Evolutionary conservation across 371 early-diverging fungal species (phyloP), one percentile per base, ranked within the genome.

Genomic region (Mortierella sp.): DNA sequence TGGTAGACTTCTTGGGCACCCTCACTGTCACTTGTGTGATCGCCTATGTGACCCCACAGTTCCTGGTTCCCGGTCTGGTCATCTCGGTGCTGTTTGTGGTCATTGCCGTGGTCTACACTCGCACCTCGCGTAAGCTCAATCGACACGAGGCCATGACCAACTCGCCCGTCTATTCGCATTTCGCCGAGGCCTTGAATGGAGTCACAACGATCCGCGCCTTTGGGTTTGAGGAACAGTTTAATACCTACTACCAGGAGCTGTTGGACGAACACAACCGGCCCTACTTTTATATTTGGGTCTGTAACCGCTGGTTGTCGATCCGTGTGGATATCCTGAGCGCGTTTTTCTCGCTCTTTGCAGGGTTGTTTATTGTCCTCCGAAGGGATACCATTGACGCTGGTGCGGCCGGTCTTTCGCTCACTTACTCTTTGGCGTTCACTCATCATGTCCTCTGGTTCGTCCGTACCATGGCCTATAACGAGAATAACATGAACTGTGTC

Each of bases 241-340:
- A 92, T 49, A 63, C 89, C 24, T 92, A 91, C 51, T 92, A 91
- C 32, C 89, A 91, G 77, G 84, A 83, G 29, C 79, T 84, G 48
- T 89, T 96, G 68, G 95, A 95, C 77, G 87, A 81, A 38, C 93
- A 96, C 88, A 94, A 95, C 86, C 91, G 97, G 12, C 94, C 97
- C 3, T 96, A 93, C 89, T 93, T 95, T 68, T 93, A 92, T 81
- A 86, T 95, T 87, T 97, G 97, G 96, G 93, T 93, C 7, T 92
- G 94, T 54, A 97, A 97, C 89, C 95, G 97, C 70, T 97, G 98
- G 98, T 88, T 98, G 32, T 93, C 93, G 75, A 85, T 95, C 70
- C 95, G 98, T 60, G 93, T 95, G 8, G 96, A 96, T 49, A 41
- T 94, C 0, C 87, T 94, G 7, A 93, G 94, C 38, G 93, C 96